phyloP scores from a whole-genome alignment of 2,329 filamentous ascomycete genomes.

The Aspergillus arachidicola region DNA sequence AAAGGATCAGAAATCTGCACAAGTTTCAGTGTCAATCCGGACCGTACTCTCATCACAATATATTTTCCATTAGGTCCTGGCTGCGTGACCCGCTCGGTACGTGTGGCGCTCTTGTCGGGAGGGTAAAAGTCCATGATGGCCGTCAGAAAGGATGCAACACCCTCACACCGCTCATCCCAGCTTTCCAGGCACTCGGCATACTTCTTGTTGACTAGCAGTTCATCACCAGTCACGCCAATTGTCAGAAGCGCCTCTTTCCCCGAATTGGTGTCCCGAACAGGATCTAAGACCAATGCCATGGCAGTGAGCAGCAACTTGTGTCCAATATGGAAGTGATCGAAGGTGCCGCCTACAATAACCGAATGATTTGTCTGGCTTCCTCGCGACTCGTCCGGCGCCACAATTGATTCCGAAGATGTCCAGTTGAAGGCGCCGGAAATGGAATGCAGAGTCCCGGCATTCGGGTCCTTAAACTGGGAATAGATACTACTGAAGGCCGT shows the following conservation, averaged over 20 bases:
- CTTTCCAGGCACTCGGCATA: constrained; percentile 77
- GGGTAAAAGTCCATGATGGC: constrained; percentile 62
- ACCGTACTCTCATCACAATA: constrained; percentile 54
- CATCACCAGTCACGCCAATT: constrained; percentile 86
- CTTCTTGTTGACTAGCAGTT: constrained; percentile 85
- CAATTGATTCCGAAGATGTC: constrained; percentile 22
- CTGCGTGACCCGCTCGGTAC: constrained; percentile 34
- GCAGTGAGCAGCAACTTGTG: constrained; percentile 97
- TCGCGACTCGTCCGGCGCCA: constrained; percentile 24
- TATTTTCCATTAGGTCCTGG: constrained; percentile 44
- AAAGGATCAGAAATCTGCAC: constrained; percentile 86
- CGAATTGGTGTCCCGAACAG: constrained; percentile 39
- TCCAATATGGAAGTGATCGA: constrained; percentile 92
- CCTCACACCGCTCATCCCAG: constrained; percentile 73
- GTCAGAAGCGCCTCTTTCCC: constrained; percentile 62
- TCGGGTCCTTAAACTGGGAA: constrained; percentile 21
- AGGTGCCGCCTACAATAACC: constrained; percentile 87
- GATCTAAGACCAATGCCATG: constrained; percentile 70
- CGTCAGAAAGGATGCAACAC: constrained; percentile 71
- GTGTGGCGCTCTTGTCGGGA: constrained; percentile 40
- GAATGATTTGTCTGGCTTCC: constrained; percentile 51
- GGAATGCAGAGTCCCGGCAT: constrained; percentile 22
- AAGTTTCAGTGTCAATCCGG: constrained; percentile 70
- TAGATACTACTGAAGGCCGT: constrained; percentile 38
- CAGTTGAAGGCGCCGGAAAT: constrained; percentile 27